Evolutionary conservation across 1,284 basidiomycete genomes (phyloP).

Genomic region (Sporisorium scitamineum): DNA sequence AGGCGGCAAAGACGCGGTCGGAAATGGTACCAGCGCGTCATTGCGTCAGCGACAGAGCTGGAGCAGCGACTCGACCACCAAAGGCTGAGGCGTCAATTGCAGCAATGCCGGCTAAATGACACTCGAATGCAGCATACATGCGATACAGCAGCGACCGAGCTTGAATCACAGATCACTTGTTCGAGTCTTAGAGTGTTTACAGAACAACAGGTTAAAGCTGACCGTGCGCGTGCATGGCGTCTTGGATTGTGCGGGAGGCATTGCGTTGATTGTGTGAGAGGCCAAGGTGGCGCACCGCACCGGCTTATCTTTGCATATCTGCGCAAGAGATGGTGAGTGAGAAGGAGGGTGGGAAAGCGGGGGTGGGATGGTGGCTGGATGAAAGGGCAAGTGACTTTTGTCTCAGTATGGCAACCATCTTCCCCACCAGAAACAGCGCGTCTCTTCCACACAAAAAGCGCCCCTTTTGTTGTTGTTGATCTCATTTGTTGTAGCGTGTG

Average conservation of each 20-base stretch:
- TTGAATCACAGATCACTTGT: too few relatives aligned
- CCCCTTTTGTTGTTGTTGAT: neutral
- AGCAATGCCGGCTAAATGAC: neutral
- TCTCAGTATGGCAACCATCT: too few relatives aligned
- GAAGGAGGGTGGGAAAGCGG: neutral
- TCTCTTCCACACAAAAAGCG: neutral
- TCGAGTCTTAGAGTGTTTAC: too few relatives aligned
- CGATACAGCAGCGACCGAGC: neutral
- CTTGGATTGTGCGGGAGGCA: neutral
- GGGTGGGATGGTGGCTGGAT: neutral
- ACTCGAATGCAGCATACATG: conserved; percentile 1
- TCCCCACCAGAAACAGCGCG: neutral
- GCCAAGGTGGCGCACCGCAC: neutral
- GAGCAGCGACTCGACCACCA: conserved; percentile 54
- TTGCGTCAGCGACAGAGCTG: conserved; percentile 36
- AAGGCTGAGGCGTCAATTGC: conserved; percentile 14
- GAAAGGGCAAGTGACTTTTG: too few relatives aligned
- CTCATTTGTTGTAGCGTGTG: neutral
- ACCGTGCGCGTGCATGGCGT: neutral
- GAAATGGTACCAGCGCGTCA: neutral
- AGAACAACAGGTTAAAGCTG: too few relatives aligned
- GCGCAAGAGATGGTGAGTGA: neutral
- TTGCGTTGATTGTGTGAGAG: too few relatives aligned
- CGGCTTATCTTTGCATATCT: neutral
- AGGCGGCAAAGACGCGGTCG: neutral